Evolutionary conservation across 768 basidiomycete species (phyloP).

Genomic region (Phlebiopsis flavidoalba): DNA sequence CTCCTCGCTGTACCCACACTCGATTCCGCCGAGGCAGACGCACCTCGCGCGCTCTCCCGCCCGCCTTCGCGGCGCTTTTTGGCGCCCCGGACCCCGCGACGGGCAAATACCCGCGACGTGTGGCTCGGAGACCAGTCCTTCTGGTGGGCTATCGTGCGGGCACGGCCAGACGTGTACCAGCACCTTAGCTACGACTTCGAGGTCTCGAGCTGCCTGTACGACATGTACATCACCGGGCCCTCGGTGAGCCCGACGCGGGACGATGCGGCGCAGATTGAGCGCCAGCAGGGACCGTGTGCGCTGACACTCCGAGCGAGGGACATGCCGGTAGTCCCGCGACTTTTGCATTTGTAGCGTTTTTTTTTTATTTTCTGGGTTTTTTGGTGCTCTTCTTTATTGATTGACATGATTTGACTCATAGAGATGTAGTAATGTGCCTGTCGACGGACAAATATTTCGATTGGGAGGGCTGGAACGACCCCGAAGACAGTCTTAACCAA

Average conservation of each 20-base stretch:
- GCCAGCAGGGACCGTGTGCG: conserved; percentile 29
- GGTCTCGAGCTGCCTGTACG: conserved; percentile 44
- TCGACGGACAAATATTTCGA: conserved; percentile 28
- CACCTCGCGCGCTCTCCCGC: conserved; percentile 30
- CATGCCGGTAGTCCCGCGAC: conserved; percentile 37
- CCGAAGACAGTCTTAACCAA: conserved; percentile 29
- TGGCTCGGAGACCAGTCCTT: conserved; percentile 47
- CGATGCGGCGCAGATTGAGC: conserved; percentile 24
- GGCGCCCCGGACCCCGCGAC: conserved; percentile 30
- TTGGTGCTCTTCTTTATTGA: too few species aligned
- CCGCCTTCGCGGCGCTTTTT: conserved; percentile 39
- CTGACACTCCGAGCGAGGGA: conserved; percentile 37
- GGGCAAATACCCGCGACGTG: conserved; percentile 38
- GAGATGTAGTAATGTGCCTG: conserved; percentile 36
- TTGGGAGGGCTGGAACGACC: conserved; percentile 42
- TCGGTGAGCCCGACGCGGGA: conserved; percentile 21
- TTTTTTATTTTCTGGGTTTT: not conserved
- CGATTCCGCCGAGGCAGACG: conserved; percentile 10
- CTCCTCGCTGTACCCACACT: conserved; percentile 33
- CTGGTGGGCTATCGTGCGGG: conserved; percentile 48
- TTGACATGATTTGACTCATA: too few species aligned
- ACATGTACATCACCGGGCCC: conserved; percentile 40
- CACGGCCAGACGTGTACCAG: conserved; percentile 35
- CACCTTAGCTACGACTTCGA: conserved; percentile 43
- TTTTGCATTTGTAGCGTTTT: conserved; percentile 41